phyloP scores from a whole-genome alignment of 2,329 filamentous ascomycete species.

The Phyllosticta citrichinensis region DNA sequence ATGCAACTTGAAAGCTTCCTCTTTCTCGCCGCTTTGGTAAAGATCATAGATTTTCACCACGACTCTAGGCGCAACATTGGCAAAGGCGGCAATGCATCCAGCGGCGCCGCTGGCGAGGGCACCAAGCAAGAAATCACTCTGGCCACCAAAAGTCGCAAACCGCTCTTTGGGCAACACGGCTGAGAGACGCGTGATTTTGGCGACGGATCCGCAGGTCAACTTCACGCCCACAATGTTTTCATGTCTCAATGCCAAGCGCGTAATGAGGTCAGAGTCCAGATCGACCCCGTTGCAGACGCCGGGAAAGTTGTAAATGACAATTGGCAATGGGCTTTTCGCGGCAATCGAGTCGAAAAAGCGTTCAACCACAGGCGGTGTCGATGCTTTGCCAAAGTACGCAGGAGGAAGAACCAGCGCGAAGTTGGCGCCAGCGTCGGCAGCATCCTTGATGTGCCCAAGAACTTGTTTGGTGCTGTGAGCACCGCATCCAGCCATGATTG shows the following conservation, averaged over 20 bases:
- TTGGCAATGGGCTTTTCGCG: constrained; percentile 48
- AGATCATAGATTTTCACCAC: constrained; percentile 50
- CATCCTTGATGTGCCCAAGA: constrained; percentile 34
- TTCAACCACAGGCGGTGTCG: constrained; percentile 31
- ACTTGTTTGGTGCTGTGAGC: constrained; percentile 36
- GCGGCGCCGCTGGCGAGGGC: constrained; percentile 43
- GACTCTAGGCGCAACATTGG: constrained; percentile 47
- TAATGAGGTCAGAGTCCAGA: constrained; percentile 56
- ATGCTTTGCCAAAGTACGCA: constrained; percentile 36
- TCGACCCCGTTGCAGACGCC: constrained; percentile 58
- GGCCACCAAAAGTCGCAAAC: constrained; percentile 62
- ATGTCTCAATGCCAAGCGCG: constrained; percentile 43
- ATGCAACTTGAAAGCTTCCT: constrained; percentile 53
- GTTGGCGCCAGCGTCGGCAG: constrained; percentile 31
- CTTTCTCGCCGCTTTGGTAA: constrained; percentile 46
- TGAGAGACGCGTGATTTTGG: constrained; percentile 57
- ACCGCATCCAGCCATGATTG: constrained; percentile 35
- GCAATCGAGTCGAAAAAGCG: constrained; percentile 43
- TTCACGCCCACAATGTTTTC: constrained; percentile 61
- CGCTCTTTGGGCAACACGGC: constrained; percentile 39
- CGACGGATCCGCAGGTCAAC: constrained; percentile 64
- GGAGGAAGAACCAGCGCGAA: constrained; percentile 35
- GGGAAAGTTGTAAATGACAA: constrained; percentile 67
- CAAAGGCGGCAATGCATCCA: constrained; percentile 49
- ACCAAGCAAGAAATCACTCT: constrained; percentile 59